Evolutionary conservation across 2,329 filamentous ascomycete genomes (phyloP), one percentile per base, ranked within the genome.

Genomic region (Paraphaeosphaeria sporulosa): DNA sequence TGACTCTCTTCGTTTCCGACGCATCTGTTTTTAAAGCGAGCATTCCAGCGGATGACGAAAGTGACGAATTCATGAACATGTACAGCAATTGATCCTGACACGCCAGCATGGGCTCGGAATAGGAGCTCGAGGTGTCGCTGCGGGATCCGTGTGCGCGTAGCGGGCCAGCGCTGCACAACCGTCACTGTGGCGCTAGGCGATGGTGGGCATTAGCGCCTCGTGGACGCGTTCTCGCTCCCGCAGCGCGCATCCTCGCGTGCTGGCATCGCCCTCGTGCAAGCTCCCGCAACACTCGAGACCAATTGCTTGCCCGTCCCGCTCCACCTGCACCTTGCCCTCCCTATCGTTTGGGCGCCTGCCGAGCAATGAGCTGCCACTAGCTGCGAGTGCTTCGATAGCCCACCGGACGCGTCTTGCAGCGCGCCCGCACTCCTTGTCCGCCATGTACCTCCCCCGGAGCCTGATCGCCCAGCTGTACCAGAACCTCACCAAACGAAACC

Each of bases 401-500:
- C 63, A 30, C 65, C 59, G 59, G 52, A 75, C 73, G 71, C 71
- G 72, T 73, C 68, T 61, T 50, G 38, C 56, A 36, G 59, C 67
- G 63, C 63, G 54, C 61, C 52, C 59, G 57, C 64, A 54, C 43
- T 51, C 61, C 46, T 38, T 27, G 57, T 58, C 59, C 54, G 56
- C 57, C 58, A 99, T 99, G 95, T 96, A 97, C 89, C 90, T 99
- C 65, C 95, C 94, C 73, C 92, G 95, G 67, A 86, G 87, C 66
- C 86, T 97, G 65, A 91, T 98, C 75, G 92, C 93, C 52, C 94
- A 94, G 71, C 89, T 98, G 71, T 99, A 99, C 83, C 86, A 87
- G 61, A 91, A 97, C 79, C 90, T 99, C 58, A 88, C 96, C 78
- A 88, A 87, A 78, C 91, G 91, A 47, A 90, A 94, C 67, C 92